Evolutionary conservation across 768 basidiomycete genomes (phyloP), one percentile per base, ranked within the genome.

Genomic region (Amanita rimosa): DNA sequence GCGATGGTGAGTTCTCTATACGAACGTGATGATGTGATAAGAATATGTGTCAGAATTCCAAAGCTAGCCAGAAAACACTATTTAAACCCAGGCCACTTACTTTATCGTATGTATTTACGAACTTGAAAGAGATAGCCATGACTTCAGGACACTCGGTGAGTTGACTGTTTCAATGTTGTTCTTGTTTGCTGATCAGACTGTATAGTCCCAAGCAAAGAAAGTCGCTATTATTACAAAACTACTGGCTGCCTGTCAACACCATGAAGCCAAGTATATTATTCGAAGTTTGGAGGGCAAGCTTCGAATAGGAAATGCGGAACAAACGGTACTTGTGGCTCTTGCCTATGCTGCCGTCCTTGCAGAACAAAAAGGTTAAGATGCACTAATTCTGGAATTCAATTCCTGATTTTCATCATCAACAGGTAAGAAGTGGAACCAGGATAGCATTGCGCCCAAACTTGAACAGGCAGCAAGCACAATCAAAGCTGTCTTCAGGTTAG

Each of bases 271-370:
- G 61, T 99, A 94, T 62, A 88, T 98, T 55, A 84, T 98, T 31
- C 83, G 95, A 35, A 92, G 89, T 60, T 68, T 97, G 54, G 94
- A 97, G 67, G 96, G 96, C 52, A 99, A 99, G 64, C 76, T 99
- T 33, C 79, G 96, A 11, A 98, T 99, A 60, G 91, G 96, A 36
- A 86, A 97, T 60, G 96, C 96, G 6, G 96, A 98, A 62, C 83
- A 90, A 48, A 94, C 93, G 0, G 84, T 96, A n/a, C 71, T 98
- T 39, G 86, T 95, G 31, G 86, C 93, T n/a, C 70, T 99, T 34
- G 89, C 95, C 0, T 91, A 92, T 60, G 95, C 95, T 10, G 77
- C 78, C 22, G 88, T 94, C 22, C 70, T 95, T 26, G 86, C 84
- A 17, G 85, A 91, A 61, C 88, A 86, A 55, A 64, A 64, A 58